Percentiles rank a stretch among this genome's conserved stretches.
Evolutionary conservation across 768 basidiomycete species (phyloP).

Genomic region (Mycena albidolilacea): DNA sequence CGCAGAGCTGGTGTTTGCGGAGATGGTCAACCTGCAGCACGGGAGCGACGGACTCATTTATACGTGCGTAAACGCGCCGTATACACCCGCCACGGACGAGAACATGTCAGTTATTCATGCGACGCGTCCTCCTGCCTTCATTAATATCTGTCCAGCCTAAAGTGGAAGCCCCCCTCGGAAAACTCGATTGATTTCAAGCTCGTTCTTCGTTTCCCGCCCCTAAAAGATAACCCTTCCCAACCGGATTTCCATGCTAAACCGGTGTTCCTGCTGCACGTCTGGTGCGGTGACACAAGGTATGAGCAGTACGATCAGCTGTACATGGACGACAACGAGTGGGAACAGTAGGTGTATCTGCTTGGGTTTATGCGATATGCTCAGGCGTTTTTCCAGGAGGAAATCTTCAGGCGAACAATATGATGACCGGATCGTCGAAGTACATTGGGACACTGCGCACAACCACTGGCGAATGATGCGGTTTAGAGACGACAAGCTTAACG

Average conservation of each 20-base stretch:
- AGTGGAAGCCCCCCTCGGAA: constrained; percentile 99
- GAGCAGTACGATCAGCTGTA: constrained; percentile 90
- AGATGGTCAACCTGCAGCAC: constrained; percentile 90
- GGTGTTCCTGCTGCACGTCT: constrained; percentile 85
- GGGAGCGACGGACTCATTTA: constrained; percentile 98
- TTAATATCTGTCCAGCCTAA: constrained; percentile 71
- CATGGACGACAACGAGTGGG: constrained; percentile 94
- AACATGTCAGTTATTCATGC: constrained; percentile 78
- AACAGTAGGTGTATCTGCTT: constrained; percentile 69
- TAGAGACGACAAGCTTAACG: constrained; percentile 93
- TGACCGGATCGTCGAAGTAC: constrained; percentile 94
- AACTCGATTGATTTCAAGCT: constrained; percentile 99
- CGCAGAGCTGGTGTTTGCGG: constrained; percentile 88
- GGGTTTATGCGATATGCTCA: constrained; percentile 26
- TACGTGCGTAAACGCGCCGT: constrained; percentile 89
- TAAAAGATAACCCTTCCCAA: constrained; percentile 60
- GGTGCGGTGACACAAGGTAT: constrained; percentile 75
- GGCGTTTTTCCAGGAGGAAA: constrained; percentile 75
- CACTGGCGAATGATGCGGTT: constrained; percentile 95
- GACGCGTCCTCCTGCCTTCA: not conserved
- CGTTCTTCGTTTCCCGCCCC: constrained; percentile 91
- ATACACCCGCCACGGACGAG: constrained; percentile 87
- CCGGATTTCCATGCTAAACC: constrained; percentile 92
- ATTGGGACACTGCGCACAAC: constrained; percentile 80
- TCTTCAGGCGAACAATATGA: constrained; percentile 88